Conservation (phyloP, 1,284 basidiomycete species). For the Crocinoboletus sp. region DNA sequence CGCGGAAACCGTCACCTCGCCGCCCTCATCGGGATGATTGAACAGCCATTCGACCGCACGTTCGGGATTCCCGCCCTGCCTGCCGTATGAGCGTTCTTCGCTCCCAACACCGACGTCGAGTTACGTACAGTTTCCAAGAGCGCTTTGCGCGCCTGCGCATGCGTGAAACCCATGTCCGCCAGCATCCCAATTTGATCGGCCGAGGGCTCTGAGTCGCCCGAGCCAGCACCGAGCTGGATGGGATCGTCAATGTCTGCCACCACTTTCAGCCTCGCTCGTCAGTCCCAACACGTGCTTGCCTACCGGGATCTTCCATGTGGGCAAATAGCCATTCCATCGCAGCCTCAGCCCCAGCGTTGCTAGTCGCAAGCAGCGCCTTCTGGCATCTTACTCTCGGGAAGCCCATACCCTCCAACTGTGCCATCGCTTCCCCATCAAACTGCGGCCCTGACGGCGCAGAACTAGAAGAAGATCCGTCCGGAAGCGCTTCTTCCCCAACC, state of each 20-base stretch:
- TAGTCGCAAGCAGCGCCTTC: conserved; percentile 88
- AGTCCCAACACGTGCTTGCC: conserved; percentile 5
- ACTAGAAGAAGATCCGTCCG: conserved; percentile 40
- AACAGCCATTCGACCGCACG: conserved; percentile 98
- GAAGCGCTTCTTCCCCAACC: conserved; percentile 68
- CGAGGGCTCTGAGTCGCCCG: conserved; percentile 50
- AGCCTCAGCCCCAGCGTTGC: conserved; percentile 70
- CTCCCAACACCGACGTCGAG: neutral
- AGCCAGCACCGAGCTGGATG: conserved; percentile 40
- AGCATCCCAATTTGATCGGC: conserved; percentile 70
- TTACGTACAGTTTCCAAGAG: conserved; percentile 66
- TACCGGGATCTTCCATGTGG: conserved; percentile 94
- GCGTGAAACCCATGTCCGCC: conserved; percentile 91
- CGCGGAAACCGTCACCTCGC: conserved; percentile 49
- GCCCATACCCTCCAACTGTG: conserved; percentile 81
- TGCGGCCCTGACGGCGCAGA: conserved; percentile 42
- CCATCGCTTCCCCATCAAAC: conserved; percentile 73
- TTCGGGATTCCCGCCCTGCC: conserved; percentile 70
- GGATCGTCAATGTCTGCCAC: conserved; percentile 83
- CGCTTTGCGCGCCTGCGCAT: conserved; percentile 84
- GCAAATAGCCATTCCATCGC: conserved; percentile 97
- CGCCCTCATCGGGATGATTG: conserved; percentile 85
- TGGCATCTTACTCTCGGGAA: conserved; percentile 82
- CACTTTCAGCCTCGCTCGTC: neutral
- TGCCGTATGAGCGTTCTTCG: neutral